Base-by-base conservation (phyloP, 75 land plant species). In the Sequoiadendron giganteum region DNA sequence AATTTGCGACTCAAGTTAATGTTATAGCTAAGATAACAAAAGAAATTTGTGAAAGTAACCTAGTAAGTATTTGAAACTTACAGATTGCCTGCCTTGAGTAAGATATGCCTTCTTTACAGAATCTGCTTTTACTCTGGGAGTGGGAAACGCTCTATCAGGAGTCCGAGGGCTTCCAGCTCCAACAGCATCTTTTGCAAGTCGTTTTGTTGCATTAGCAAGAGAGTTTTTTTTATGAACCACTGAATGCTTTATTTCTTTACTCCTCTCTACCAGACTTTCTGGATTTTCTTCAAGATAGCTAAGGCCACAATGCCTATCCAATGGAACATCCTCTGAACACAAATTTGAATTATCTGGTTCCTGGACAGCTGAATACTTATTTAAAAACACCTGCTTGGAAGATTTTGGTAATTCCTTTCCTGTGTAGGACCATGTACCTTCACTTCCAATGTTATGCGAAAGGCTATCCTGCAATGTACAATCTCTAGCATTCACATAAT, bases 101-200 rank as follows among this genome's bases (percentile, higher is more conserved):
- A 49, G 87, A 47, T 88, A 79, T 1, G 39, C 25, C 58, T 70
- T 65, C 88, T 68, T 88, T 43, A 43, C 40, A n/a, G 87, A 58
- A 28, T 85, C 87, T 36, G 87, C 49, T 47, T 85, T 88, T 36
- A 45, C 55, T 38, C 75, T 48, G 16, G 89, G 76, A 15, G 87
- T 88, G 2, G 40, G 15, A 43, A 48, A 39, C 1, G 6, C 54
- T 55, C 58, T 61, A 38, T 70, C 52, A 56, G 89, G 87, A 61
- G 89, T 88, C n/a, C 43, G 47, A 15, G 89, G 87, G 47, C 87
- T 85, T 42, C 49, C 78, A 72, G 25, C 49, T 30, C 77, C 76
- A 16, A 56, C 32, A 39, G 36, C 9, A 28, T 73, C 87, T 85
- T 88, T 88, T 38, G 73, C 86, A 70, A 75, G 68, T 32, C 48